phyloP scores from a whole-genome alignment of 2,329 filamentous ascomycete genomes.

The Neofusicoccum parvum region DNA sequence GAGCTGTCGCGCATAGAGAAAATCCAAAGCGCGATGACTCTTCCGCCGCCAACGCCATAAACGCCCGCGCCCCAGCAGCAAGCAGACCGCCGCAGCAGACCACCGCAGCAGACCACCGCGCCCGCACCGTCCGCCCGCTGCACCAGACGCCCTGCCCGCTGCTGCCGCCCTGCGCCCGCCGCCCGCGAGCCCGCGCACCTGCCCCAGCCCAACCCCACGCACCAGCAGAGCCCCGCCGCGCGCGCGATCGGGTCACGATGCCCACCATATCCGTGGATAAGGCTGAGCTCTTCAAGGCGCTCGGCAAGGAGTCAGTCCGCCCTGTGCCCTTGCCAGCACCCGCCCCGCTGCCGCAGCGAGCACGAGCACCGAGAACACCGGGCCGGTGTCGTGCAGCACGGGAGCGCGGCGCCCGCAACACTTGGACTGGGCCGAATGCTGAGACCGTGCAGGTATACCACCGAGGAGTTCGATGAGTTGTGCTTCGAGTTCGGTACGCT shows the following conservation, averaged over 20 bases:
- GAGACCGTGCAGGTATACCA: conserved; percentile 68
- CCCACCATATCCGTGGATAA: conserved; percentile 97
- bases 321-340: not conserved
- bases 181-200: not conserved
- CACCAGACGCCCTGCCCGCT: not conserved
- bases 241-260: conserved; percentile 61
- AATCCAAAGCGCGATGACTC: conserved; percentile 20
- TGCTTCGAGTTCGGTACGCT: conserved; percentile 89
- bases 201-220: conserved; percentile 9
- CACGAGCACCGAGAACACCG: conserved; percentile 6
- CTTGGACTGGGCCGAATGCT: not conserved
- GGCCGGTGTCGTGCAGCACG: not conserved
- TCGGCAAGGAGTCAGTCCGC: conserved; percentile 75
- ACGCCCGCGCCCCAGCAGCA: conserved; percentile 1
- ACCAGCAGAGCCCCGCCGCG: conserved; percentile 15
- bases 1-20: conserved; percentile 21
- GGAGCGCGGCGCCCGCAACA: not conserved
- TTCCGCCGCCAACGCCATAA: conserved; percentile 16
- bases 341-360: not conserved
- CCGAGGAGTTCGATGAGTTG: conserved; percentile 92
- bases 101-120: not conserved
- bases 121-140: not conserved
- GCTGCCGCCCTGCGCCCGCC: not conserved
- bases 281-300: conserved; percentile 88
- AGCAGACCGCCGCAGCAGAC: not conserved